A percentile compares a stretch with the other conserved stretches of the same genome.
phyloP scores from a whole-genome alignment of 2,329 filamentous ascomycete species.

The Curvularia verruculosa region DNA sequence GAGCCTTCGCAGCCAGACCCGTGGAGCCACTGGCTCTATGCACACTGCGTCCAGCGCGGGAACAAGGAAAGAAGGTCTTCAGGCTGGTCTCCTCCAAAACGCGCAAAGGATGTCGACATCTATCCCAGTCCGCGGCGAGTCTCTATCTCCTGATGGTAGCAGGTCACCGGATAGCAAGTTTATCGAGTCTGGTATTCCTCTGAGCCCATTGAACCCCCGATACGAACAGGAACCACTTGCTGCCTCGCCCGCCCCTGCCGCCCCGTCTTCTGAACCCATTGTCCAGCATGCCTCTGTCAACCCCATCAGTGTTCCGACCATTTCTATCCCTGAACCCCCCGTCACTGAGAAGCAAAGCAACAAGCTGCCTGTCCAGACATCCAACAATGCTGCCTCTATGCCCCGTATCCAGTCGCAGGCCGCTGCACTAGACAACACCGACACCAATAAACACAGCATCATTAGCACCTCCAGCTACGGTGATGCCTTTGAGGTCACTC shows the following conservation, averaged over 20 bases:
- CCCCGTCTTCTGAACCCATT: constrained; percentile 25
- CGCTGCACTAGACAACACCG: constrained; percentile 41
- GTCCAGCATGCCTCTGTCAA: constrained; percentile 47
- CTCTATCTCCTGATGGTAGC: constrained; percentile 42
- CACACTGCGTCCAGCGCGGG: constrained; percentile 58
- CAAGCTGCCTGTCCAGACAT: constrained; percentile 32
- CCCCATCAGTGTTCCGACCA: constrained; percentile 37
- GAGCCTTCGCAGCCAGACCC: constrained; percentile 43
- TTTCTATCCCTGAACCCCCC: constrained; percentile 29
- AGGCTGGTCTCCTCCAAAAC: constrained; percentile 60
- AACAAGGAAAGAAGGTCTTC: constrained; percentile 55
- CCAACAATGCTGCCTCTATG: constrained; percentile 26
- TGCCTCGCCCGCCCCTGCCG: constrained; percentile 11
- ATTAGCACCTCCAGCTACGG: constrained; percentile 62
- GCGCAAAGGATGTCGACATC: constrained; percentile 65
- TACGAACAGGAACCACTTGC: constrained; percentile 22
- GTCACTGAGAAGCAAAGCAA: constrained; percentile 32
- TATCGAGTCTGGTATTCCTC: constrained; percentile 37
- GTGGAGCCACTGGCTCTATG: constrained; percentile 52
- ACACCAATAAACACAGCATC: constrained; percentile 49
- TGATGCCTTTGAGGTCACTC: constrained; percentile 58
- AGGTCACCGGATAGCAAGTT: constrained; percentile 45
- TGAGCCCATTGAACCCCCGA: constrained; percentile 42
- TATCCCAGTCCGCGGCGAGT: constrained; percentile 52
- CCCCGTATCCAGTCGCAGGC: constrained; percentile 47